Base-by-base conservation (phyloP, 805 yeast genomes). In the Komagataella phaffii region DNA sequence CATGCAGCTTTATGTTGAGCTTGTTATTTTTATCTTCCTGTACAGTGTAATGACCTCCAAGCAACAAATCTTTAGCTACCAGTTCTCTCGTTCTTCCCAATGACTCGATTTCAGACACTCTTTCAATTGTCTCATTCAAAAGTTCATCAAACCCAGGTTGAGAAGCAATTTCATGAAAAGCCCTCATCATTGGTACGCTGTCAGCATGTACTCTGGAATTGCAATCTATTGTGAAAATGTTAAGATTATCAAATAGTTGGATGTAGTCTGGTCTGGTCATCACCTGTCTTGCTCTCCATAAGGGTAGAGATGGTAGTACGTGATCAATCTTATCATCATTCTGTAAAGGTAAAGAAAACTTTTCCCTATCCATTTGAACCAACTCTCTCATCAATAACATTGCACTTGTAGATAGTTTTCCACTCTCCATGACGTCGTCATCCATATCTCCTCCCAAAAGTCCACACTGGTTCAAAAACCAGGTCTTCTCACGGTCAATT, bases 111-210 rank as follows among this genome's bases (percentile, higher is more conserved):
- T 81, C 91, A 3, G 77, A 74, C 2, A 87, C 85, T 49, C 95
- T 68, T 50, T 81, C 79, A 7, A 78, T 65, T 0, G 91, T 82
- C 50, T 83, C 85, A 17, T 76, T 74, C 24, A 87, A 65, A 19
- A 86, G 66, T 53, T 80, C 75, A 47, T 83, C 81, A 56, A 87
- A 87, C 7, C 83, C 85, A 0, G 87, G 85, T 64, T 79, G 81
- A 2, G 77, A 68, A 1, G 83, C 82, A 50, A 87, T 83, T 61
- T 87, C 95, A 53, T 85, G 79, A 62, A 87, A 87, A 4, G 91
- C 95, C 57, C 90, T 75, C 95, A 87, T 85, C 95, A 87, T 86
- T 1, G 91, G 90, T 2, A 85, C 84, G 7, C 88, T 80, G 62
- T 87, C 95, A 0, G 95, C 91, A 43, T 85, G 69, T 2, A 87